These are phyloP conservation scores for Clitoria ternatea DNA, from an alignment of 306 rosid species.

Conservation along the genomic window DNA sequence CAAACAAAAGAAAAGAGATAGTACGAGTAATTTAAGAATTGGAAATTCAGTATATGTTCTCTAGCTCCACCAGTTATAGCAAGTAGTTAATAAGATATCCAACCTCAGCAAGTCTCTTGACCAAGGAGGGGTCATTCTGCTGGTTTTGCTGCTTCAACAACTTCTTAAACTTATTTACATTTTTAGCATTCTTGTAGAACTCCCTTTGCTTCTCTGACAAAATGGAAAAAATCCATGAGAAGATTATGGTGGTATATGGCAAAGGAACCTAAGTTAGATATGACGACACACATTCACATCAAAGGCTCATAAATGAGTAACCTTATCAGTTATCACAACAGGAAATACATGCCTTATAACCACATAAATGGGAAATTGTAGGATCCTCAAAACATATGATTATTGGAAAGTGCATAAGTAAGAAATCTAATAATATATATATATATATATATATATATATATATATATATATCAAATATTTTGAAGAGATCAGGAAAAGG, in stretches of 20 bases:
- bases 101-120: slow-evolving; percentile 40
- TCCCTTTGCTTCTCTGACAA: slow-evolving; percentile 72
- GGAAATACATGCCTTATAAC: background rate
- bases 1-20: background rate
- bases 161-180: slow-evolving; percentile 70
- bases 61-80: background rate
- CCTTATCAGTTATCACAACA: background rate
- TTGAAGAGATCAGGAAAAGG: background rate
- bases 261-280: background rate
- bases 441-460: background rate
- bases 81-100: slow-evolving; percentile 13
- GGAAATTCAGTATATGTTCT: background rate
- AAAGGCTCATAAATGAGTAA: background rate
- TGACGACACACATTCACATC: background rate
- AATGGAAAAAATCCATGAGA: slow-evolving; percentile 10
- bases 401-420: background rate
- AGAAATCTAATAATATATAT: background rate
- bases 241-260: background rate
- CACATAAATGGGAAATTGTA: background rate
- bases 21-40: background rate
- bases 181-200: slow-evolving; percentile 72
- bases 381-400: background rate
- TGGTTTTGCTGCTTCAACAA: slow-evolving; percentile 48
- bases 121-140: slow-evolving; percentile 21
- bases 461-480: background rate